A percentile compares a stretch with the other conserved stretches of the same genome.
Conservation (phyloP, 768 basidiomycete genomes). For the Boletellus emodensis region DNA sequence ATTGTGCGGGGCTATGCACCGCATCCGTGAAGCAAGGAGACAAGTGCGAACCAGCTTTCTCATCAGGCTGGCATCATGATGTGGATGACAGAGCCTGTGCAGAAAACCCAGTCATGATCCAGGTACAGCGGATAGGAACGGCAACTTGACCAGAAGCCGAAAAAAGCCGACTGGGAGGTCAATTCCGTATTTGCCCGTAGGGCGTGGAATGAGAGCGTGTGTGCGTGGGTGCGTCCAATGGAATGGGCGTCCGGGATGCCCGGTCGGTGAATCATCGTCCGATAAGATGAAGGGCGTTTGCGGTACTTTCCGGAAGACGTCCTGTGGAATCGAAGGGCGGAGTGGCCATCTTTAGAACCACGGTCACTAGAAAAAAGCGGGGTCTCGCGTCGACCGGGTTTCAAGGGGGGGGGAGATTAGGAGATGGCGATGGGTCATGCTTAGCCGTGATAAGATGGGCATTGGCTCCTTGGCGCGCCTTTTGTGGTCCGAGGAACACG, state of each 20-base stretch:
- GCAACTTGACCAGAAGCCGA: conserved; percentile 7
- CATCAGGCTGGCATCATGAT: conserved; percentile 10
- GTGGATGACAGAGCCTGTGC: background rate
- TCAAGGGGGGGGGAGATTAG: background rate
- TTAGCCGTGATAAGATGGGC: conserved; percentile 21
- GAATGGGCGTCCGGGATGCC: background rate
- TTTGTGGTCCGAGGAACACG: conserved; percentile 13
- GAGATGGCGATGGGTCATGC: conserved; percentile 6
- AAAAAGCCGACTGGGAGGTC: conserved; percentile 1
- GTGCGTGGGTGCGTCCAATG: no score
- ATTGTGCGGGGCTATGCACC: background rate
- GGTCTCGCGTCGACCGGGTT: conserved; percentile 1
- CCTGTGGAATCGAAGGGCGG: background rate
- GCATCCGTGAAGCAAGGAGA: conserved; percentile 24
- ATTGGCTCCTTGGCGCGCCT: background rate
- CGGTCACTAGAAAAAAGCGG: conserved; percentile 16
- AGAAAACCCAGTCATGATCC: conserved; percentile 1
- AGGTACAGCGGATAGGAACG: background rate
- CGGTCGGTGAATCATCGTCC: background rate
- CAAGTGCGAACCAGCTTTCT: background rate
- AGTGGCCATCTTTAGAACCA: conserved; percentile 2
- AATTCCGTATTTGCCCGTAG: conserved; percentile 8
- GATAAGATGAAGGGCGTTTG: background rate
- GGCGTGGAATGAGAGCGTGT: background rate
- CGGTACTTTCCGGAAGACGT: conserved; percentile 4